Base-by-base conservation (phyloP, 1,139 yeast genomes). In the Kodamaea arcana region DNA sequence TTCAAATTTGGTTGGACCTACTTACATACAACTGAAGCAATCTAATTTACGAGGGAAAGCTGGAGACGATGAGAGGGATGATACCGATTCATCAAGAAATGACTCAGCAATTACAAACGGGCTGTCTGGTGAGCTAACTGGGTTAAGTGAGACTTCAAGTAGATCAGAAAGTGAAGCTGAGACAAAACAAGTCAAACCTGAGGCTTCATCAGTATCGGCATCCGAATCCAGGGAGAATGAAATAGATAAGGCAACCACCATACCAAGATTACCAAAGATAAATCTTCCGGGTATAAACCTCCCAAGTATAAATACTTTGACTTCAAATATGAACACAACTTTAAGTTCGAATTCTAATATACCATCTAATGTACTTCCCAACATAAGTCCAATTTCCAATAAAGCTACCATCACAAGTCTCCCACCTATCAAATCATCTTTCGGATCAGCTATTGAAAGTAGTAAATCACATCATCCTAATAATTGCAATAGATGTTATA, bases 401-500 rank as follows among this genome's bases (percentile, higher is more conserved):
- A n/a, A n/a, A n/a, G n/a, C n/a, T n/a, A n/a, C n/a, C n/a, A n/a
- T 22, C 24, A 13, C n/a, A 22, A n/a, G 24, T n/a, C 9, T 14
- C 15, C 32, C 33, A 39, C 13, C 45, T 47, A 3, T n/a, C n/a
- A n/a, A n/a, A n/a, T n/a, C n/a, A n/a, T n/a, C n/a, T n/a, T 9
- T 7, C 9, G 22, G 9, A 18, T 7, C 26, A 8, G 12, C 26
- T 11, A 35, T 48, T 10, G 60, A 54, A 34, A 39, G 39, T 17
- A 53, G 56, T 6, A 50, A 48, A 5, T 58, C 60, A 12, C 66
- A 58, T 37, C 67, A 59, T 35, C 51, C 62, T 8, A 58, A 55
- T 40, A 65, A 65, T 51, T 66, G 75, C 42, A 63, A 60, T 31
- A 45, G 74, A 27, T 69, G 75, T 48, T 67, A 69, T 40, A 45